These are phyloP conservation scores for Prunus yedoensis DNA, from an alignment of 331 rosid genomes.

Conservation along the genomic window DNA sequence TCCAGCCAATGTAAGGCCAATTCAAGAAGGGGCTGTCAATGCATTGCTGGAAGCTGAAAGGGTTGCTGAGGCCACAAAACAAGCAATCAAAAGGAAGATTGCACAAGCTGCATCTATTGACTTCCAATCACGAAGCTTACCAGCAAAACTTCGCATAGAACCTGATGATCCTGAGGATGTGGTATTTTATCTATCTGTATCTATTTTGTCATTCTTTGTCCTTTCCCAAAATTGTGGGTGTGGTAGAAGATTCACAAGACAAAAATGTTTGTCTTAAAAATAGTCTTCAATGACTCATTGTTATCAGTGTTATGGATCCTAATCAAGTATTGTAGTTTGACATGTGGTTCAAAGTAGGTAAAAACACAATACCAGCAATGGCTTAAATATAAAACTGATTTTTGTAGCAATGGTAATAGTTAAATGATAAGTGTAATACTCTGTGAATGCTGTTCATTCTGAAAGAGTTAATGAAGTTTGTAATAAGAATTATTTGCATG, in stretches of 20 bases:
- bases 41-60: slow-evolving; percentile 88
- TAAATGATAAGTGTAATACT: neutral
- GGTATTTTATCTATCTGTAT: slow-evolving; percentile 30
- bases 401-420: neutral
- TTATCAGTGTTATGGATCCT: neutral
- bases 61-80: slow-evolving; percentile 97
- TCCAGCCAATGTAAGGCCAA: slow-evolving; percentile 82
- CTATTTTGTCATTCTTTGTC: slow-evolving; percentile 24
- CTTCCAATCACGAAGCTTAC: slow-evolving; percentile 73
- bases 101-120: slow-evolving; percentile 89
- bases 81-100: slow-evolving; percentile 88
- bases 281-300: neutral
- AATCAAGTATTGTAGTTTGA: neutral
- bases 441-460: neutral
- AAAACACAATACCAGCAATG: neutral
- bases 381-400: neutral
- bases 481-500: neutral
- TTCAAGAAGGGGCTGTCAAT: slow-evolving; percentile 75
- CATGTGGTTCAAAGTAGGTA: neutral
- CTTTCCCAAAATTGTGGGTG: neutral
- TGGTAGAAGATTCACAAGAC: neutral
- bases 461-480: neutral
- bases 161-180: slow-evolving; percentile 97
- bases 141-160: slow-evolving; percentile 90
- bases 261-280: neutral